Evolutionary conservation across 2,329 filamentous ascomycete species (phyloP).

Genomic region (Hypoxylon sp.): DNA sequence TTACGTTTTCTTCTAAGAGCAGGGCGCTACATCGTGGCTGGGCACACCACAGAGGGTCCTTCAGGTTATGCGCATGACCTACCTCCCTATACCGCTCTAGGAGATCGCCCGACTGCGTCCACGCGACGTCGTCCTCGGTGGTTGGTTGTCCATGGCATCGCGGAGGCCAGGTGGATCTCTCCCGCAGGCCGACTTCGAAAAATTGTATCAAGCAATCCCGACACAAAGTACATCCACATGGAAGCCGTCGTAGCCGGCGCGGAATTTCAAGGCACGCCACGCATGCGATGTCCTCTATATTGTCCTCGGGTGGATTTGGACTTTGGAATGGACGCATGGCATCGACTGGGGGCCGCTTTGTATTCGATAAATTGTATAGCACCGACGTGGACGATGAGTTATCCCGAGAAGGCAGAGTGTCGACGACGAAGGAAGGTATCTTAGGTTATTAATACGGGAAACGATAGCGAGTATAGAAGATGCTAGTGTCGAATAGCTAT

Average conservation of each 20-base stretch:
- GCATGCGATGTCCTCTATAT: not conserved
- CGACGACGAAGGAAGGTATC: not conserved
- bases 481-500: not conserved
- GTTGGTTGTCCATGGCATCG: not conserved
- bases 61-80: not conserved
- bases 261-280: not conserved
- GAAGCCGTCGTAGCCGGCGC: not conserved
- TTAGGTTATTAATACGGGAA: not conserved
- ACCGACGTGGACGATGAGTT: not conserved
- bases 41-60: slow-evolving; percentile 22
- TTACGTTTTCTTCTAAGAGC: not conserved
- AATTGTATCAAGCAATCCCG: slow-evolving; percentile 1
- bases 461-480: slow-evolving; percentile 1
- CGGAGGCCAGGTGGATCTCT: slow-evolving; percentile 18
- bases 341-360: not conserved
- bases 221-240: slow-evolving; percentile 18
- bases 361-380: not conserved
- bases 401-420: not conserved
- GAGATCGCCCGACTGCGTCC: slow-evolving; percentile 1
- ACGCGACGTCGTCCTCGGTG: slow-evolving; percentile 3
- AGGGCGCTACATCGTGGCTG: slow-evolving; percentile 19
- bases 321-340: not conserved
- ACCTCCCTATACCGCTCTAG: not conserved
- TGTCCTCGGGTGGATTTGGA: no score
- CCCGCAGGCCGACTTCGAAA: not conserved